phyloP scores from a whole-genome alignment of 163 green algal species.

The Volvox carteri region DNA sequence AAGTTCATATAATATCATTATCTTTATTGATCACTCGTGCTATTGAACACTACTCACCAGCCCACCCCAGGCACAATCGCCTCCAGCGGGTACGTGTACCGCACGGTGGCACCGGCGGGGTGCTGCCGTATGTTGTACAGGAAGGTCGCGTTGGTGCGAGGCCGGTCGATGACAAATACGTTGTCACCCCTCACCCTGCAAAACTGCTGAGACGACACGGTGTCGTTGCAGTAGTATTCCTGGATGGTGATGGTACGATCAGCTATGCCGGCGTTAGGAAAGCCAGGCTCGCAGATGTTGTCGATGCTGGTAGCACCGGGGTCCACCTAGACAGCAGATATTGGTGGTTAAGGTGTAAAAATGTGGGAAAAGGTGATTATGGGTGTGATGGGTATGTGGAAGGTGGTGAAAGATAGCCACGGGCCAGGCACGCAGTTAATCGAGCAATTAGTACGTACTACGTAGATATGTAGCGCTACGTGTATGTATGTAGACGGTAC shows the following conservation, averaged over 20 bases:
- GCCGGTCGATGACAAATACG: neutral
- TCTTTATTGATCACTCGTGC: no score
- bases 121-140: neutral
- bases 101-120: slow-evolving; percentile 20
- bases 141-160: neutral
- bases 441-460: no score
- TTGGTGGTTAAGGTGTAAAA: no score
- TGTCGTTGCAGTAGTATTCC: slow-evolving; percentile 23
- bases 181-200: slow-evolving; percentile 32
- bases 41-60: slow-evolving; percentile 17
- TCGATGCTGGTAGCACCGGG: neutral
- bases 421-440: no score
- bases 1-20: no score
- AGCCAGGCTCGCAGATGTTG: slow-evolving; percentile 12
- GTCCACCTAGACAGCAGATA: no score
- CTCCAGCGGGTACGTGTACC: slow-evolving; percentile 37
- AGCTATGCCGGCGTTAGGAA: neutral
- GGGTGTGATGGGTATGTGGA: neutral
- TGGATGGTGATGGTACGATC: neutral
- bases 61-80: neutral
- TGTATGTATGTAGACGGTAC: neutral
- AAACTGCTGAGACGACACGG: neutral
- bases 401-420: neutral
- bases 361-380: no score
- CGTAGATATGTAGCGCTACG: neutral